Evolutionary conservation across 345 rosid species (phyloP).

Genomic region (Eucalyptus pauciflora): DNA sequence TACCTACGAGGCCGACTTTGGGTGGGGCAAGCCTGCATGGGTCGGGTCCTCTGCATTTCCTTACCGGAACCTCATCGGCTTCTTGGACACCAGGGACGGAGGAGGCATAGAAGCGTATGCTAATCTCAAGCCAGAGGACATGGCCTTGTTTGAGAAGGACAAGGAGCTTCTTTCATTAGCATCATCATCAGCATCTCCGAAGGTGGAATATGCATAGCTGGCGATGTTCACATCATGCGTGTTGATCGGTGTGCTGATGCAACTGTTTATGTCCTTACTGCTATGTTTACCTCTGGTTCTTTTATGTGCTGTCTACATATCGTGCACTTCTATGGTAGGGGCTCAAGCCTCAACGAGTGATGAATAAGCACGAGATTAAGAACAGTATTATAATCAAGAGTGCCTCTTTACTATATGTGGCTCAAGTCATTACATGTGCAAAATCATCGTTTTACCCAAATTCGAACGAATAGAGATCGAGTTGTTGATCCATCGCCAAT

Average conservation of each 20-base stretch:
- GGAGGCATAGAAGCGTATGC: constrained; percentile 22
- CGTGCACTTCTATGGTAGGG: neutral
- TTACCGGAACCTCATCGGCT: constrained; percentile 1
- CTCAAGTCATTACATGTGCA: neutral
- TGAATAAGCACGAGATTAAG: neutral
- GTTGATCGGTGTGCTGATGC: neutral
- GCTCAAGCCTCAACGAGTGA: neutral
- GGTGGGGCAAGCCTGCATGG: constrained; percentile 32
- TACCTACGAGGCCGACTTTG: constrained; percentile 16
- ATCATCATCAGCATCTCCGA: neutral
- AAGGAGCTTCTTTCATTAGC: neutral
- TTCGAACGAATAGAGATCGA: neutral
- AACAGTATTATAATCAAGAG: neutral
- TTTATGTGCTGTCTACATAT: neutral
- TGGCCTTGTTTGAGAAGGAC: constrained; percentile 3
- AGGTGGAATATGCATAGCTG: neutral
- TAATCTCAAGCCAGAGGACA: constrained; percentile 7
- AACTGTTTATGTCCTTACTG: neutral
- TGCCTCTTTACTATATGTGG: neutral
- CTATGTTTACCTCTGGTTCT: neutral
- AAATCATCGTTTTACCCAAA: neutral
- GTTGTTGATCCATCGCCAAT: neutral
- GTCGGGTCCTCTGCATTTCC: neutral
- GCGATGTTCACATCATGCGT: neutral
- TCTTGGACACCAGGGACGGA: neutral